A percentile compares a stretch with the other conserved stretches of the same genome.
Conservation (phyloP, 345 rosid species). For the Populus davidiana region DNA sequence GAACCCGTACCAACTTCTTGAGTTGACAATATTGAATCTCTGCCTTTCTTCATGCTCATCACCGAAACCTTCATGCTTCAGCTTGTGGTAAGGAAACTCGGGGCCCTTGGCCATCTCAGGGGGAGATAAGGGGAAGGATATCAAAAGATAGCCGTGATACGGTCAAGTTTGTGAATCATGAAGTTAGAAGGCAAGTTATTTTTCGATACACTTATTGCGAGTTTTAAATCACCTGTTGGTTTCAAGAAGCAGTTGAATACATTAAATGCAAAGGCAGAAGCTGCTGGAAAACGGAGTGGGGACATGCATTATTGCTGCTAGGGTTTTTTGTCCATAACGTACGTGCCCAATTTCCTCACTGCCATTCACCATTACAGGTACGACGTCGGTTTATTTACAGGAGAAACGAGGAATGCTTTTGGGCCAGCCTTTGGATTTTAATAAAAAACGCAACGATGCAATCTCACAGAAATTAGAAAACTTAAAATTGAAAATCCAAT, state of each 20-base stretch:
- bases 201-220: neutral
- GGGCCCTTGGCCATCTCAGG: slow-evolving; percentile 29
- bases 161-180: no score
- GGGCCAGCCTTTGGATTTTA: neutral
- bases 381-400: no score
- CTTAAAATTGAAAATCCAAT: no score
- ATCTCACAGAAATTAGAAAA: no score
- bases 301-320: neutral
- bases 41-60: slow-evolving; percentile 18
- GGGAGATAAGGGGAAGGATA: slow-evolving; percentile 2
- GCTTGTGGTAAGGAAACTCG: slow-evolving; percentile 43
- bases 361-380: no score
- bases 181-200: slow-evolving; percentile 11
- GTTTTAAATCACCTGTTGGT: neutral
- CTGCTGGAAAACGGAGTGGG: neutral
- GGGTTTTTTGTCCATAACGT: neutral
- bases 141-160: neutral
- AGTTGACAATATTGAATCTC: neutral
- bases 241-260: slow-evolving; percentile 27
- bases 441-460: neutral
- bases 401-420: no score
- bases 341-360: neutral
- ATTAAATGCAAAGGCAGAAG: slow-evolving; percentile 25
- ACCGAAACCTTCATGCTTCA: slow-evolving; percentile 22
- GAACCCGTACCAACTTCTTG: slow-evolving; percentile 35